Conservation (phyloP, 495 filamentous ascomycete species). For the Articulospora tetracladia region DNA sequence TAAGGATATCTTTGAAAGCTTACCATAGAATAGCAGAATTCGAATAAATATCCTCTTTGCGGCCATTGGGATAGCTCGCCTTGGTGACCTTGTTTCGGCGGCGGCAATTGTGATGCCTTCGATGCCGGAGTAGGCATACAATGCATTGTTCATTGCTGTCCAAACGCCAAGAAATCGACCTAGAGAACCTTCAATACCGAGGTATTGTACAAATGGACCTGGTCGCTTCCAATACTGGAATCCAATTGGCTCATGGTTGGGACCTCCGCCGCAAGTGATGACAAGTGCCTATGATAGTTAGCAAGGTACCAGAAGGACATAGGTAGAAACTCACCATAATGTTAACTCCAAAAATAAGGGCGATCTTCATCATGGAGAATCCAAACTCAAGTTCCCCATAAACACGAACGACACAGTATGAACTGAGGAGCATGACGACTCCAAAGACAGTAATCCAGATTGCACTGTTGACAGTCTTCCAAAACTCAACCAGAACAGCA, state of each 20-base stretch:
- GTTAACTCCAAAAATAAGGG: conserved; percentile 58
- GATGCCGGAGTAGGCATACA: conserved; percentile 78
- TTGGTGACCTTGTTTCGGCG: conserved; percentile 65
- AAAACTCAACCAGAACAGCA: conserved; percentile 70
- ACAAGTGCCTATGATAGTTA: conserved; percentile 16
- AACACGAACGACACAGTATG: conserved; percentile 59
- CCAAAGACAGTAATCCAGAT: conserved; percentile 73
- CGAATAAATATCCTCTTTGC: conserved; percentile 66
- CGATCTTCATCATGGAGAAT: conserved; percentile 68
- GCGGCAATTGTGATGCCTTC: conserved; percentile 76
- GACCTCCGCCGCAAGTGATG: conserved; percentile 33
- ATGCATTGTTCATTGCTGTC: conserved; percentile 69
- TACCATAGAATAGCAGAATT: conserved; percentile 62
- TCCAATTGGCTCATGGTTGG: conserved; percentile 37
- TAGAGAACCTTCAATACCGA: conserved; percentile 35
- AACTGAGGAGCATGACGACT: conserved; percentile 58
- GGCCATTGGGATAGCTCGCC: conserved; percentile 61
- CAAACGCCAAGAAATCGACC: conserved; percentile 71
- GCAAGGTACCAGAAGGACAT: not conserved
- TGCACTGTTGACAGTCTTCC: conserved; percentile 54
- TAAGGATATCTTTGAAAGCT: not conserved
- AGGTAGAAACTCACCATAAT: conserved; percentile 18
- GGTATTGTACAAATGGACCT: conserved; percentile 61
- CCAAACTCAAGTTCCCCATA: conserved; percentile 71
- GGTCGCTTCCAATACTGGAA: conserved; percentile 67